Conservation (phyloP, 257 asterid species). For the Gardenia jasminoides region DNA sequence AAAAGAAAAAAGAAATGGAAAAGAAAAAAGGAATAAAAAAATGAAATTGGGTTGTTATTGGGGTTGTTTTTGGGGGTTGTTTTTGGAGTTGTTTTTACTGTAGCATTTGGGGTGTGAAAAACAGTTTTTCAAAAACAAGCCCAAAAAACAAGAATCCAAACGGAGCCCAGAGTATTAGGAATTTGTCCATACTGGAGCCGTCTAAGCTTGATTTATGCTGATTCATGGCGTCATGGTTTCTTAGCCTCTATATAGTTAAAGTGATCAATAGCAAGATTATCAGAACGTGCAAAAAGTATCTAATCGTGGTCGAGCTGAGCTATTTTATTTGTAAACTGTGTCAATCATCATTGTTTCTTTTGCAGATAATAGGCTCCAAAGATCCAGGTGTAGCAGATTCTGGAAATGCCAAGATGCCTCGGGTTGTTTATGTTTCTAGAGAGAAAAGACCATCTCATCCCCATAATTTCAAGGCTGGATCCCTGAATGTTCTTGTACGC, state of each 20-base stretch:
- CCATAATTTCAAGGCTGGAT: conserved; percentile 77
- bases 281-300: not conserved
- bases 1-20: too few species aligned
- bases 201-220: not conserved
- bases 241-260: not conserved
- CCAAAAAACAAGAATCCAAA: too few species aligned
- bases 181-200: not conserved
- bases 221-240: not conserved
- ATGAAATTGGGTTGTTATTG: too few species aligned
- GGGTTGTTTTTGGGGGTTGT: too few species aligned
- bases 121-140: too few species aligned
- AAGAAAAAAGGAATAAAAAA: too few species aligned
- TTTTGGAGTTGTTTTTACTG: too few species aligned
- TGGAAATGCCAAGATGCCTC: conserved; percentile 27
- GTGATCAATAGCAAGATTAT: not conserved
- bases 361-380: not conserved
- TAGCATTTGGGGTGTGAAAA: too few species aligned
- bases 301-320: too few species aligned
- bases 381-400: not conserved
- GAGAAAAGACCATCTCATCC: conserved; percentile 55
- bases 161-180: not conserved
- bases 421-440: conserved; percentile 59
- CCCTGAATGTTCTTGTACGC: conserved; percentile 57
- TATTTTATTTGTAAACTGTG: too few species aligned
- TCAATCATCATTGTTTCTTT: not conserved